Conservation (phyloP, 148 eudicot genomes). For the Selenicereus undatus region DNA sequence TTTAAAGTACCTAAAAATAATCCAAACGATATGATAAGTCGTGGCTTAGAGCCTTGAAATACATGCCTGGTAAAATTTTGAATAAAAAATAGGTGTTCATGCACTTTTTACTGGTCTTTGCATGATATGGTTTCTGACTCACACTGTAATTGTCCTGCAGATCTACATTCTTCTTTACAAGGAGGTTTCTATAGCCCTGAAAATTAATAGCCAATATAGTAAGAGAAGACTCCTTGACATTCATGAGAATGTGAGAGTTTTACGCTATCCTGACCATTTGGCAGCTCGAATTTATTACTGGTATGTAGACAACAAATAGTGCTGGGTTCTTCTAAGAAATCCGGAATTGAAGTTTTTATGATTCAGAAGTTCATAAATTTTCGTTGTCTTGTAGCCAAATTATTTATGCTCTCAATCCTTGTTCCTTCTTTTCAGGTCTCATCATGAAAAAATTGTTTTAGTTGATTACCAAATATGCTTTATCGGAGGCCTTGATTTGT, state of each 20-base stretch:
- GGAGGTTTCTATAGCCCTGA: constrained; percentile 89
- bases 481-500: constrained; percentile 92
- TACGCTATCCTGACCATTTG: constrained; percentile 96
- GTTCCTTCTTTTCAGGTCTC: constrained; percentile 62
- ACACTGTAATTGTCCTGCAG: constrained; percentile 39
- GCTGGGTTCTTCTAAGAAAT: neutral
- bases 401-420: neutral
- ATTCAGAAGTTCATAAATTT: neutral
- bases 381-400: neutral
- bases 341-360: neutral
- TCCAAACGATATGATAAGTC: neutral
- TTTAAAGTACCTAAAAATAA: neutral
- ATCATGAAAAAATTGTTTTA: constrained; percentile 93
- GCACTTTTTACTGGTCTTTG: constrained; percentile 1
- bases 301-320: constrained; percentile 35
- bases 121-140: constrained; percentile 7
- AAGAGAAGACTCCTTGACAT: constrained; percentile 81
- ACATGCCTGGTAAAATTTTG: neutral
- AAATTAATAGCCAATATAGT: constrained; percentile 89
- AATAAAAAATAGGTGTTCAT: neutral
- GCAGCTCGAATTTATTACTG: constrained; percentile 79
- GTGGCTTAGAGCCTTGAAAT: neutral
- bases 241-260: constrained; percentile 89
- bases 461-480: constrained; percentile 91
- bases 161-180: constrained; percentile 92